Conservation (phyloP, 345 rosid genomes). For the Hirschfeldia incana region DNA sequence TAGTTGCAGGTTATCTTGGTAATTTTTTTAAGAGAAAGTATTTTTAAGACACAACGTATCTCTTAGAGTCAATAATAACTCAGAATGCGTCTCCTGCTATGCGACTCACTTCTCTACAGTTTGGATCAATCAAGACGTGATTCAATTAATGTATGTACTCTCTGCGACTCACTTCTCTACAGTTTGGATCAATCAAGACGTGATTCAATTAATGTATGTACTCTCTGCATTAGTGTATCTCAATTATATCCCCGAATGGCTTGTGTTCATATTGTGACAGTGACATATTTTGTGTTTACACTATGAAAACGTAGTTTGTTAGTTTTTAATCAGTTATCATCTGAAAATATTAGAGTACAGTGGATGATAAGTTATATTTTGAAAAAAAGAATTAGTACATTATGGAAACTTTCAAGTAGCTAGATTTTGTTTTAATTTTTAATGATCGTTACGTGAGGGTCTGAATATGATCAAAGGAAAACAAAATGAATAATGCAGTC, state of each 20-base stretch:
- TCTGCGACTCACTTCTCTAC: not conserved
- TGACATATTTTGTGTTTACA: slow-evolving; percentile 30
- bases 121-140: slow-evolving; percentile 9
- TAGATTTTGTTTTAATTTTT: slow-evolving; percentile 10
- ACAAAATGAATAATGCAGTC: slow-evolving; percentile 28
- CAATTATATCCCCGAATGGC: not conserved
- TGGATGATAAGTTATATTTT: not conserved
- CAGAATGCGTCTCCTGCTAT: not conserved
- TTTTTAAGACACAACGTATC: too few species aligned
- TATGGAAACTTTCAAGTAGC: slow-evolving; percentile 34
- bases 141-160: slow-evolving; percentile 4
- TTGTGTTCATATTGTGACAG: slow-evolving; percentile 30
- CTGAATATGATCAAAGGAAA: slow-evolving; percentile 13
- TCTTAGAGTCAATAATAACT: too few species aligned
- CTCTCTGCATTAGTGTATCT: not conserved
- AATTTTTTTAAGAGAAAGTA: too few species aligned
- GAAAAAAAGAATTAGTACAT: not conserved
- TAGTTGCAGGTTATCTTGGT: too few species aligned
- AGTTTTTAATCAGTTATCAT: slow-evolving; percentile 1
- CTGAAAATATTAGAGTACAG: not conserved
- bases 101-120: not conserved
- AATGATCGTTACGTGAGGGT: slow-evolving; percentile 31
- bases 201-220: slow-evolving; percentile 2
- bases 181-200: slow-evolving; percentile 8
- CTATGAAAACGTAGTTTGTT: slow-evolving; percentile 3